Evolutionary conservation across 306 rosid species (phyloP).

Genomic region (Quercus mongolica): DNA sequence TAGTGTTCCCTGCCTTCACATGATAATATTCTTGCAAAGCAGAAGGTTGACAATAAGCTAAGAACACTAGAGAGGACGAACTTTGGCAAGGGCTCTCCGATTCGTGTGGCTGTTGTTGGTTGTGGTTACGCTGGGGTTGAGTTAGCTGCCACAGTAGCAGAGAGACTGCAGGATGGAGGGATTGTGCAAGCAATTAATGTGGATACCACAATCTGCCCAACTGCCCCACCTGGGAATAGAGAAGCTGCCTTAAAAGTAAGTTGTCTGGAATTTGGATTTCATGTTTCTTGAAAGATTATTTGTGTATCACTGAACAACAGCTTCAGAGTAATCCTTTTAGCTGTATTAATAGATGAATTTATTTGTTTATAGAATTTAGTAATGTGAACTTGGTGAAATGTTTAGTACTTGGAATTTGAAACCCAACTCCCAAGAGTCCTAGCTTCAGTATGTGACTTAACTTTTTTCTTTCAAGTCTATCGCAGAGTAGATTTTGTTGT

Average conservation of each 20-base stretch:
- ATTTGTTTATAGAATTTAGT: not conserved
- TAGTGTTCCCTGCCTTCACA: conserved; percentile 7
- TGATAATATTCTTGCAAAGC: conserved; percentile 31
- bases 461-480: not conserved
- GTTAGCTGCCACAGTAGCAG: conserved; percentile 91
- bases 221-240: conserved; percentile 80
- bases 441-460: not conserved
- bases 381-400: not conserved
- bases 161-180: conserved; percentile 81
- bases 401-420: not conserved
- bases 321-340: not conserved
- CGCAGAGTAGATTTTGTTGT: not conserved
- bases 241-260: conserved; percentile 86
- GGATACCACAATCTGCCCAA: conserved; percentile 65
- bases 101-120: conserved; percentile 90
- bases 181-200: conserved; percentile 77
- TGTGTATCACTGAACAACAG: not conserved
- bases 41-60: conserved; percentile 70
- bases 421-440: not conserved
- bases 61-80: conserved; percentile 73
- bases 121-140: conserved; percentile 96
- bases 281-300: conserved; percentile 10
- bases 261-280: conserved; percentile 17
- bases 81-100: conserved; percentile 59
- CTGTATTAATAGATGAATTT: not conserved